These are phyloP conservation scores for Cladorrhinum sp. DNA, from an alignment of 2,329 filamentous ascomycete species.

Conservation along the genomic window DNA sequence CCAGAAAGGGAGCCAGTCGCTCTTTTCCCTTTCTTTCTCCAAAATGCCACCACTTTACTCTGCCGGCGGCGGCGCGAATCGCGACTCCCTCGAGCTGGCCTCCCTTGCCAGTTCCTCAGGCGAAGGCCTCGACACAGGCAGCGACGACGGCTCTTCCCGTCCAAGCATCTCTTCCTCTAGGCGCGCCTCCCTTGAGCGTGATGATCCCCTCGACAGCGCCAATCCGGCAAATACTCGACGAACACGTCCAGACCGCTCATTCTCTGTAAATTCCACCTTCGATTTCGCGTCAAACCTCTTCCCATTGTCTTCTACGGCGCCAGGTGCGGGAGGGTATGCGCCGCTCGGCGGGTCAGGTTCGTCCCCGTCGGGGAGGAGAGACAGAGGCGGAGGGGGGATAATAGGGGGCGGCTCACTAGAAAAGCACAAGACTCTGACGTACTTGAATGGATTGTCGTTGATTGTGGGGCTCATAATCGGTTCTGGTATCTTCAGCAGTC, in stretches of 20 bases:
- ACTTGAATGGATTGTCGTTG: constrained; percentile 86
- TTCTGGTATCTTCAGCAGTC: constrained; percentile 93
- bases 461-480: constrained; percentile 94
- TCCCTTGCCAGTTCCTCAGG: constrained; percentile 85
- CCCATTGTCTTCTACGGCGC: constrained; percentile 79
- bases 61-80: constrained; percentile 49
- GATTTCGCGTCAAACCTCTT: constrained; percentile 94
- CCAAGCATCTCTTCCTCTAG: constrained; percentile 92
- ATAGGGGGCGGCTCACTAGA: constrained; percentile 78
- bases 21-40: constrained; percentile 6
- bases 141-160: constrained; percentile 63
- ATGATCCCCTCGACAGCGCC: constrained; percentile 71
- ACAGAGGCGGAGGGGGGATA: constrained; percentile 52
- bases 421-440: constrained; percentile 93
- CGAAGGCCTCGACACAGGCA: constrained; percentile 50
- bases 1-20: background rate
- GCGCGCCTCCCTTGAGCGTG: constrained; percentile 80
- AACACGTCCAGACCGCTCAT: constrained; percentile 59
- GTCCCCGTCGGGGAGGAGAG: background rate
- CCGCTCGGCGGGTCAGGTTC: constrained; percentile 68
- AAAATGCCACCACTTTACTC: constrained; percentile 43
- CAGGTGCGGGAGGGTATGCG: constrained; percentile 69
- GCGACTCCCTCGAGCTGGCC: constrained; percentile 95
- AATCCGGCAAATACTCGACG: constrained; percentile 49
- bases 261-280: constrained; percentile 89